phyloP scores from a whole-genome alignment of 805 yeast genomes.

The Saccharomycopsis fermentans region DNA sequence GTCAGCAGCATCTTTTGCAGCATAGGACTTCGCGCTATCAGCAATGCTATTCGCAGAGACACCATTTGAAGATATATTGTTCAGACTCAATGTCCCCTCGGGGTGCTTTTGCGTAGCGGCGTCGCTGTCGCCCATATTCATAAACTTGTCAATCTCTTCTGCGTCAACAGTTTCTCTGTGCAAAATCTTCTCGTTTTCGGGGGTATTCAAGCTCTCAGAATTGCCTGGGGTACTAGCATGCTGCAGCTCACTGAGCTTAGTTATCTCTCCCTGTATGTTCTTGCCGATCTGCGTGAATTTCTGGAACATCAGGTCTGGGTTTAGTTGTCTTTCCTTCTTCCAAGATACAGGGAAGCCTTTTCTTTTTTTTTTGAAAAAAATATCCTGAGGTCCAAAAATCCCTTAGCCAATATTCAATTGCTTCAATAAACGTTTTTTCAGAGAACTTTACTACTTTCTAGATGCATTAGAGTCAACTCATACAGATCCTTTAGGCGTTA shows the following conservation, averaged over 20 bases:
- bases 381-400: too few species aligned
- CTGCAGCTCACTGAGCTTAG: constrained; percentile 25
- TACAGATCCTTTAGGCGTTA: too few species aligned
- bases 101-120: constrained; percentile 20
- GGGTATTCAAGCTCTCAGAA: constrained; percentile 8
- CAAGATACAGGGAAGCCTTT: too few species aligned
- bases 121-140: constrained; percentile 23
- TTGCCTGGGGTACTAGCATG: neutral
- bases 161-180: constrained; percentile 39
- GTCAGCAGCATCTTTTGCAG: constrained; percentile 9
- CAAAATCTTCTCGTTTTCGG: constrained; percentile 25
- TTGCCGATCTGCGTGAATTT: constrained; percentile 42
- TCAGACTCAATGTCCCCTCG: constrained; percentile 8
- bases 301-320: constrained; percentile 22
- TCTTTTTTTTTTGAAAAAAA: too few species aligned
- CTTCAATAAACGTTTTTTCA: too few species aligned
- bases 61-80: neutral
- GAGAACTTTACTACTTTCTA: too few species aligned
- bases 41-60: constrained; percentile 4
- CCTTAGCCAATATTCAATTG: too few species aligned
- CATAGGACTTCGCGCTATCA: constrained; percentile 3
- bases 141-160: constrained; percentile 33
- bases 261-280: constrained; percentile 52
- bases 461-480: too few species aligned
- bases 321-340: too few species aligned